Evolutionary conservation across 129 eudicot genomes (phyloP).

Genomic region (Kitagawia praeruptora): DNA sequence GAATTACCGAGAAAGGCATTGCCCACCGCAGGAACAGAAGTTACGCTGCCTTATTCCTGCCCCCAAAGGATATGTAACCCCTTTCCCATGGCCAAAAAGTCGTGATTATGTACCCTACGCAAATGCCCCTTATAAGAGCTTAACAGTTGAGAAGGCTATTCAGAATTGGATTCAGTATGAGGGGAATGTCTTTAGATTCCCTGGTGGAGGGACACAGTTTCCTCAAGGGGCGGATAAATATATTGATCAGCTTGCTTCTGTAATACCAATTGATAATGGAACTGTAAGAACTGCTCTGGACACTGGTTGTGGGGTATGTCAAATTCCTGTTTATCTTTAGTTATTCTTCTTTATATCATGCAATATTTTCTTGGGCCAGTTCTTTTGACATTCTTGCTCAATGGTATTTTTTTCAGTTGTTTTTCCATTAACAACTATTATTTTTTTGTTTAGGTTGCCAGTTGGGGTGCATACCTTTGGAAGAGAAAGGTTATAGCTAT

Average conservation of each 20-base stretch:
- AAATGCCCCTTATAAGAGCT: slow-evolving; percentile 89
- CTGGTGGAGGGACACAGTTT: slow-evolving; percentile 99
- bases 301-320: slow-evolving; percentile 98
- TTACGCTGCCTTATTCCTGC: slow-evolving; percentile 88
- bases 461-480: slow-evolving; percentile 98
- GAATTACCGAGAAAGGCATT: slow-evolving; percentile 88
- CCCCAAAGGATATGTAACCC: slow-evolving; percentile 86
- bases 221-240: slow-evolving; percentile 99
- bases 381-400: not conserved
- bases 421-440: not conserved
- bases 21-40: slow-evolving; percentile 75
- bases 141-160: slow-evolving; percentile 98
- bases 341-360: not conserved
- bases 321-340: slow-evolving; percentile 13
- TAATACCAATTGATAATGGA: slow-evolving; percentile 79
- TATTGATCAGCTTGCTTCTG: slow-evolving; percentile 92
- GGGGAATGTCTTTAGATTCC: slow-evolving; percentile 90
- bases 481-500: slow-evolving; percentile 83
- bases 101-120: slow-evolving; percentile 96
- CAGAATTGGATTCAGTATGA: slow-evolving; percentile 97
- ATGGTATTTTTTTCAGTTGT: slow-evolving; percentile 1
- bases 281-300: slow-evolving; percentile 89
- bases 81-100: slow-evolving; percentile 98
- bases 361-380: not conserved
- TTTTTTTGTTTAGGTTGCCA: slow-evolving; percentile 62